phyloP scores from a whole-genome alignment of 306 rosid genomes.

The Datisca glomerata region DNA sequence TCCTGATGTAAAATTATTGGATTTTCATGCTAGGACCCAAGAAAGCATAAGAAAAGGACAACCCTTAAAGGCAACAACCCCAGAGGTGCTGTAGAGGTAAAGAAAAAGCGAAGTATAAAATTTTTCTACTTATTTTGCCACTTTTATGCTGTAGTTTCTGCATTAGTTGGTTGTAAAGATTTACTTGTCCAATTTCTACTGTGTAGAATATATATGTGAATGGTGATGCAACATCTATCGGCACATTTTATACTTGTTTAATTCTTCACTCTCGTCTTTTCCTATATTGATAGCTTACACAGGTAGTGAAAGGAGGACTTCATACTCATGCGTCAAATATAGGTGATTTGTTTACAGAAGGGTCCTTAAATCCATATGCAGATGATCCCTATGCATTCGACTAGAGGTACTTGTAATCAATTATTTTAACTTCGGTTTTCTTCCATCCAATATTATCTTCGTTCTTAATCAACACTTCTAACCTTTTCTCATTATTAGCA shows the following conservation, averaged over 20 bases:
- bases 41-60: conserved; percentile 49
- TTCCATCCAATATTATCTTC: too few species aligned
- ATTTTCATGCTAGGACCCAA: conserved; percentile 50
- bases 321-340: conserved; percentile 61
- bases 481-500: too few species aligned
- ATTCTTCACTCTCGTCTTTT: not conserved
- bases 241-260: not conserved
- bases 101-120: conserved; percentile 10
- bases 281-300: conserved; percentile 1
- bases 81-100: conserved; percentile 59
- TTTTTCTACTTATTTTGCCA: not conserved
- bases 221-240: not conserved
- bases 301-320: conserved; percentile 45
- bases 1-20: conserved; percentile 1
- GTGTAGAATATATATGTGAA: not conserved
- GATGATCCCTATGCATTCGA: conserved; percentile 97
- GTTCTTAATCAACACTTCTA: too few species aligned
- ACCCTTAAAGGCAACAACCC: conserved; percentile 67
- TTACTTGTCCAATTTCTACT: too few species aligned
- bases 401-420: conserved; percentile 49
- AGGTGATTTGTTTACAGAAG: conserved; percentile 92
- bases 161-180: not conserved
- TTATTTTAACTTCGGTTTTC: not conserved
- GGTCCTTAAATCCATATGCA: conserved; percentile 91
- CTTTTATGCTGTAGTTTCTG: conserved; percentile 1